These are phyloP conservation scores for Leucaena leucocephala DNA, from an alignment of 306 rosid genomes.

Conservation along the genomic window DNA sequence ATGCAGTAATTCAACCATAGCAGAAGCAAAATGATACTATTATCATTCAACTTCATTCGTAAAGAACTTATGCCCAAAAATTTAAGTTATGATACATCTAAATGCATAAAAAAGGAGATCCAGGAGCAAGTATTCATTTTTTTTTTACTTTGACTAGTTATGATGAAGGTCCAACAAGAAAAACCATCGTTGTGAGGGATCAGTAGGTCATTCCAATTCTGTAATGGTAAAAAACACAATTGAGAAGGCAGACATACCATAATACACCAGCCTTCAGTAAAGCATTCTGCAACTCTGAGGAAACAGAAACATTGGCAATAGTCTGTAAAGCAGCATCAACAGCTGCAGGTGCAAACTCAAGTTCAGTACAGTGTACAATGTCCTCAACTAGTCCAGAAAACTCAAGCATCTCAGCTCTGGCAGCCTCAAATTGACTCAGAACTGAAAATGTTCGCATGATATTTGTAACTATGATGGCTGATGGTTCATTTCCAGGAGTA, in stretches of 20 bases:
- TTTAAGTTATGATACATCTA: background rate
- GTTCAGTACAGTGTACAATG: conserved; percentile 94
- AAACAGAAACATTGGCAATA: conserved; percentile 86
- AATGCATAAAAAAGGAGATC: conserved; percentile 10
- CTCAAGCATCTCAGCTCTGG: conserved; percentile 84
- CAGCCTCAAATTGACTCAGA: conserved; percentile 87
- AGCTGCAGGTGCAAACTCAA: conserved; percentile 85
- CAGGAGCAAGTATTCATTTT: background rate
- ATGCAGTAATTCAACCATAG: too few relatives aligned
- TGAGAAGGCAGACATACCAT: conserved; percentile 62
- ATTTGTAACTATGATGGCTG: conserved; percentile 88
- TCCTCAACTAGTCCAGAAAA: conserved; percentile 87
- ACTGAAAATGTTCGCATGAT: conserved; percentile 88
- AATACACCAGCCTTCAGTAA: conserved; percentile 88
- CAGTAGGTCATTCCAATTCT: conserved; percentile 1
- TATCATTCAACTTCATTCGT: background rate
- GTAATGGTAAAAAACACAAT: conserved; percentile 16
- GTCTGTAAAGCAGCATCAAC: conserved; percentile 93
- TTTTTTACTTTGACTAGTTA: background rate
- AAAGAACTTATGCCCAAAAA: background rate
- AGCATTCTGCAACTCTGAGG: conserved; percentile 85
- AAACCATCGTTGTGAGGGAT: conserved; percentile 23
- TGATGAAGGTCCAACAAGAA: conserved; percentile 11
- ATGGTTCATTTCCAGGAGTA: conserved; percentile 89
- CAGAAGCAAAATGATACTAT: background rate